Evolutionary conservation across 371 early-diverging fungal genomes (phyloP), one percentile per base, ranked within the genome.

Genomic region (Entomophthora muscae): DNA sequence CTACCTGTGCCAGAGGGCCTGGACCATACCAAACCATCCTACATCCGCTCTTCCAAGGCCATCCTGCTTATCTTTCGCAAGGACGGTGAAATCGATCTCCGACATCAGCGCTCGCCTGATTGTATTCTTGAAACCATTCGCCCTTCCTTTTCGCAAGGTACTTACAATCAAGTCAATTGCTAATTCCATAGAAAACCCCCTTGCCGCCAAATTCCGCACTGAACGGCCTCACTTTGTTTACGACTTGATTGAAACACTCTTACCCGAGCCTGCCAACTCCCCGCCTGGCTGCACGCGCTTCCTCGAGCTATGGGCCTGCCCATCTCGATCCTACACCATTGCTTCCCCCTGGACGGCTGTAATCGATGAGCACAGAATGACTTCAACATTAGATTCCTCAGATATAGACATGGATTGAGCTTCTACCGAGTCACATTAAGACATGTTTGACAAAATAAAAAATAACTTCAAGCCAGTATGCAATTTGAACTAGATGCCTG

Each of bases 101-200:
- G 93, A 33, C 93, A 95, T 73, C 95, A 95, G 69, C 80, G 93
- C 52, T 91, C 84, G 69, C 86, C 95, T 12, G 95, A 95, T 70
- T 90, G 89, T 68, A 80, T 91, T 59, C 91, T 95, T 77, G 95
- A 95, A 67, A 91, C 84, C 76, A 71, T 89, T 54, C 88, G 88
- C 68, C 93, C 93, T 0, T 24, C 27, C 23, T 17, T 17, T 57
- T 24, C 32, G 56, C 53, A 21, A 53, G 30, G 52, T 60, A 64
- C 2, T 32, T 23, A 1, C n/a, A n/a, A 23, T 53, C 5, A 13
- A 21, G 60, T 13, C 3, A 33, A 27, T 42, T 5, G 12, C 30
- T 62, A 1, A 26, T 30, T 17, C 17, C 24, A 28, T n/a, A n/a
- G 42, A 52, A 7, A 7, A 29, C 10, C 56, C 31, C 32, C 12